Base-by-base conservation (phyloP, 306 rosid genomes). In the Lathyrus oleraceus region DNA sequence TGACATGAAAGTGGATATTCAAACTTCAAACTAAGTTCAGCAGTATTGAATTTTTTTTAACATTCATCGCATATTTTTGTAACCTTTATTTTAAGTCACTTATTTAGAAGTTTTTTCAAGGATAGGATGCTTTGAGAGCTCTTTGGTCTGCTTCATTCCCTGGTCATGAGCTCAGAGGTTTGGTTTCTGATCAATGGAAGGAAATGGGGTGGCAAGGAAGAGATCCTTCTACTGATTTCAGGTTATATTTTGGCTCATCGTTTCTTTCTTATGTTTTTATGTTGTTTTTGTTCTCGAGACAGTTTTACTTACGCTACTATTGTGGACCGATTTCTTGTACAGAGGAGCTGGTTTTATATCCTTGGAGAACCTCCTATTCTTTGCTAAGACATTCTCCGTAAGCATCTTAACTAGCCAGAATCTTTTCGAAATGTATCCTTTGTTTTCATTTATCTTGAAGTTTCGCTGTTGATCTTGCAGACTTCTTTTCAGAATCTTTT, bases 181-280 rank as follows among this genome's bases (percentile, higher is more conserved):
- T 92, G 89, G 77, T 92, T 79, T 92, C 95, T 61, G 95, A 92
- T 67, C 98, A 92, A 57, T 89, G 96, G 98, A 92, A 92, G 76
- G 92, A 92, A 77, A 92, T 89, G 96, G 98, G 98, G 57, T 92
- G 96, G 96, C 98, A 92, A 66, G 96, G 98, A 81, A 89, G 85
- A 81, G 96, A 92, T 62, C 98, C 98, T 38, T 92, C 98, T 0
- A 92, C 98, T 32, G 96, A 92, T 88, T 92, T 92, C 84, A 87
- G 96, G 98, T 92, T 78, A 67, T 44, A 54, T 70, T 49, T 72
- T 70, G 8, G 19, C 60, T 59, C 70, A 53, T 71, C 27, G 32
- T 65, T 64, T 28, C 14, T 35, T 65, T 45, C 28, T 65, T 20
- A 23, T 35, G 62, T 4, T 49, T 32, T 28, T 53, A 67, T 61